A percentile compares a stretch with the other conserved stretches of the same genome.
phyloP scores from a whole-genome alignment of 192 early-diverging fungal genomes.

The Coemansia sp. region DNA sequence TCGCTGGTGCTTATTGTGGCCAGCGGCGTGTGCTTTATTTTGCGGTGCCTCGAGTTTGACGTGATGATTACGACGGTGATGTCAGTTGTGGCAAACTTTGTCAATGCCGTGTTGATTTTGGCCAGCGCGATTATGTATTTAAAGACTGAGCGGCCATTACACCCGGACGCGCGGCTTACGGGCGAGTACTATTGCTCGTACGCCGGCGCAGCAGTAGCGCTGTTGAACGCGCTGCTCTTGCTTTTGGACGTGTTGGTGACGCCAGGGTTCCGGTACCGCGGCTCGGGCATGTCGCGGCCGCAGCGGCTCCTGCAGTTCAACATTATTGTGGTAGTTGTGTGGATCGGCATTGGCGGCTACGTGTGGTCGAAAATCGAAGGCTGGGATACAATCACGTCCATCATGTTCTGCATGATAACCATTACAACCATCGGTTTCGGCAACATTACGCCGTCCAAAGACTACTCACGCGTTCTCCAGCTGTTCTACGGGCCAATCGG shows the following conservation, averaged over 20 bases:
- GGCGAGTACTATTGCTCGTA: constrained; percentile 55
- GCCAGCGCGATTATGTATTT: constrained; percentile 48
- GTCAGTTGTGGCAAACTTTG: constrained; percentile 43
- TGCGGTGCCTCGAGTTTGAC: constrained; percentile 53
- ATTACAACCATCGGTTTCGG: constrained; percentile 54
- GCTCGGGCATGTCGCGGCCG: constrained; percentile 54
- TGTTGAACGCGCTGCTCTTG: constrained; percentile 44
- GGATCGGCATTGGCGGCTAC: constrained; percentile 55
- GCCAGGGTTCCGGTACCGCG: constrained; percentile 53
- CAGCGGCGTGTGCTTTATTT: constrained; percentile 49
- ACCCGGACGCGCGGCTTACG: constrained; percentile 41
- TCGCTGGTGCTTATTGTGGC: constrained; percentile 46
- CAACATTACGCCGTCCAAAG: constrained; percentile 39
- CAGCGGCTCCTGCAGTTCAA: constrained; percentile 56
- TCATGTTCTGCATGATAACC: constrained; percentile 56
- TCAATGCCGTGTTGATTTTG: constrained; percentile 40
- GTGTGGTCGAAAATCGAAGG: constrained; percentile 52
- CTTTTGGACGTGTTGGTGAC: constrained; percentile 42
- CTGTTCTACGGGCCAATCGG: constrained; percentile 49
- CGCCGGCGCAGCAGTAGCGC: constrained; percentile 41
- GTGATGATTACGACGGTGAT: constrained; percentile 38
- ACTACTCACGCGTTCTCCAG: constrained; percentile 40
- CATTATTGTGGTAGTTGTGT: constrained; percentile 50
- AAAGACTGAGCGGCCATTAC: constrained; percentile 37
- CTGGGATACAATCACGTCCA: constrained; percentile 45